Conservation (phyloP, 2,329 filamentous ascomycete genomes). For the Ilyonectria mors-panacis region DNA sequence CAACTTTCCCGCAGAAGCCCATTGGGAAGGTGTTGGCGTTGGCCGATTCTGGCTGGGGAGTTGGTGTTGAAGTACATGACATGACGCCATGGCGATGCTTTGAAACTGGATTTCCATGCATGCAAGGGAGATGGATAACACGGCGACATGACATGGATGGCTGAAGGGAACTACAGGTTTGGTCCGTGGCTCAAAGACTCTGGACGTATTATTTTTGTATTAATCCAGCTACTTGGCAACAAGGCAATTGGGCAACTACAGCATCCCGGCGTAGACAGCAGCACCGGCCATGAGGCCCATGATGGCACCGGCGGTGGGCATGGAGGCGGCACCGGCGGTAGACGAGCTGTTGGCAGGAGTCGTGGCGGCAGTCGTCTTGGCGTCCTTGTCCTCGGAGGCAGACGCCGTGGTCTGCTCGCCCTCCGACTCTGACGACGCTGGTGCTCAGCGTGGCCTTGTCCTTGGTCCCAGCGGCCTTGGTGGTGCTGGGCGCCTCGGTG, state of each 20-base stretch:
- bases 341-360: slow-evolving; percentile 37
- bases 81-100: not conserved
- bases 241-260: slow-evolving; percentile 34
- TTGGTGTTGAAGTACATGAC: not conserved
- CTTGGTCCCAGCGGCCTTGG: slow-evolving; percentile 26
- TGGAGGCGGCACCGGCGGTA: slow-evolving; percentile 42
- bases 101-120: too few species aligned
- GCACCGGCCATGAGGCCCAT: slow-evolving; percentile 49
- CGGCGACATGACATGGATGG: not conserved
- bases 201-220: not conserved
- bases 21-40: slow-evolving; percentile 27
- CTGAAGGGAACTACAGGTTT: not conserved
- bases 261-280: slow-evolving; percentile 47
- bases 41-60: not conserved
- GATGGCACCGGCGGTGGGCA: slow-evolving; percentile 45
- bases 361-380: slow-evolving; percentile 31
- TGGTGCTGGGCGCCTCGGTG: slow-evolving; percentile 38
- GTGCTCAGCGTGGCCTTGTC: slow-evolving; percentile 30
- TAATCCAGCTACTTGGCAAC: not conserved
- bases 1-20: slow-evolving; percentile 7
- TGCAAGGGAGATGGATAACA: not conserved
- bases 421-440: slow-evolving; percentile 16
- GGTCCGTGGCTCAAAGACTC: not conserved
- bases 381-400: slow-evolving; percentile 25
- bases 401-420: slow-evolving; percentile 11